A percentile compares a stretch with the other conserved stretches of the same genome.
These are phyloP conservation scores for Ogataea trehaloabstinens DNA, from an alignment of 805 yeast species.

Conservation along the genomic window DNA sequence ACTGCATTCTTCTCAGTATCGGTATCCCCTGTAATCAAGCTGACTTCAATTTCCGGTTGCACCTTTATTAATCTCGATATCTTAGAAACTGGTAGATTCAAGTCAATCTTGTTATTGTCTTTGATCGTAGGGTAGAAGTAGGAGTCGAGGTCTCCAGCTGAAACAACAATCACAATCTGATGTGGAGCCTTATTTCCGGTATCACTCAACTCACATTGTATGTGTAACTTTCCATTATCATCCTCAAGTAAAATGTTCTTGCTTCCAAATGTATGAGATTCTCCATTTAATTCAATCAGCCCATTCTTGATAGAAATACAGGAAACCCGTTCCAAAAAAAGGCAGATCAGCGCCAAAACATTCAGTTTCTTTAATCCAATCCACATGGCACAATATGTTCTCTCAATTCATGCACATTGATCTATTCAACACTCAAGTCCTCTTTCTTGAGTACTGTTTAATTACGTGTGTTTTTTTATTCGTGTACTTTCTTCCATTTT, in stretches of 20 bases:
- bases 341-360: no score
- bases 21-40: slow-evolving; percentile 29
- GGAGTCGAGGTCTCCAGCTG: slow-evolving; percentile 17
- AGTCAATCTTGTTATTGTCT: slow-evolving; percentile 10
- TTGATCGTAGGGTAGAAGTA: slow-evolving; percentile 23
- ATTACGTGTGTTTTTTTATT: no score
- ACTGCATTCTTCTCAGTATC: slow-evolving; percentile 14
- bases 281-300: slow-evolving; percentile 9
- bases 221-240: slow-evolving; percentile 5
- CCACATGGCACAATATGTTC: no score
- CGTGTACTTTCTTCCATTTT: no score
- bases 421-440: no score
- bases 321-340: no score
- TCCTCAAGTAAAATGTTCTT: slow-evolving; percentile 8
- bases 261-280: slow-evolving; percentile 3
- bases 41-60: slow-evolving; percentile 19
- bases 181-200: slow-evolving; percentile 13
- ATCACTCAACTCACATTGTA: slow-evolving; percentile 17
- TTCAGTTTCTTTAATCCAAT: no score
- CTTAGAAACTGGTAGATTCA: slow-evolving; percentile 17
- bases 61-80: slow-evolving; percentile 24
- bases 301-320: slow-evolving; percentile 3
- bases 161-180: slow-evolving; percentile 27
- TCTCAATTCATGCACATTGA: no score
- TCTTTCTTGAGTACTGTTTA: no score